Conservation (phyloP, 2,329 filamentous ascomycete genomes). For the Fusarium nodosum region DNA sequence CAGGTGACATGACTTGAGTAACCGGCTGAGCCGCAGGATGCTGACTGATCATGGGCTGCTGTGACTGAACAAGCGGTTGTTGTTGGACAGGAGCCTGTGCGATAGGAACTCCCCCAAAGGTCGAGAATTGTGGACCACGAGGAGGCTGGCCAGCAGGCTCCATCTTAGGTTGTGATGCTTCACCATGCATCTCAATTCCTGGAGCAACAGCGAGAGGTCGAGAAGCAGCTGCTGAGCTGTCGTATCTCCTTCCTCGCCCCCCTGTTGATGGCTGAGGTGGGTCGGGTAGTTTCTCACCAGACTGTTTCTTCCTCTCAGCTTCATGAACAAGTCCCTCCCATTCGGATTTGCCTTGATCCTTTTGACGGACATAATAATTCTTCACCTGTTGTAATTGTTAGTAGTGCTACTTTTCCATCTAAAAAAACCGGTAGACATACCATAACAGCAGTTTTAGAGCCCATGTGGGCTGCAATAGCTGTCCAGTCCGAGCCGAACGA, state of each 20-base stretch:
- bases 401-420: background rate
- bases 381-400: constrained; percentile 66
- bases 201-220: constrained; percentile 64
- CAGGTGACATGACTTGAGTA: constrained; percentile 63
- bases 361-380: constrained; percentile 75
- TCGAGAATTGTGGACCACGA: constrained; percentile 57
- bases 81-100: constrained; percentile 59
- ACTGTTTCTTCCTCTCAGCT: constrained; percentile 67
- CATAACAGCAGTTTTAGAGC: constrained; percentile 89
- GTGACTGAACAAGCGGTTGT: constrained; percentile 49
- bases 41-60: constrained; percentile 53
- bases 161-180: constrained; percentile 61
- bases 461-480: constrained; percentile 82
- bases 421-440: constrained; percentile 61
- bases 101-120: constrained; percentile 61
- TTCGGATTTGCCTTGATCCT: constrained; percentile 69
- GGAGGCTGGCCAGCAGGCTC: constrained; percentile 56
- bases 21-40: constrained; percentile 57
- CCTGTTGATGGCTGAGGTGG: constrained; percentile 69
- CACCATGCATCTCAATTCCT: constrained; percentile 60
- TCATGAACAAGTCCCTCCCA: constrained; percentile 72
- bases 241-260: constrained; percentile 65
- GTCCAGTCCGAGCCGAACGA: constrained; percentile 85
- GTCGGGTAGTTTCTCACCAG: constrained; percentile 71
- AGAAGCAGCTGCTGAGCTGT: constrained; percentile 55